phyloP scores from a whole-genome alignment of 2,329 filamentous ascomycete species.

The Pestalotiopsis sp. region DNA sequence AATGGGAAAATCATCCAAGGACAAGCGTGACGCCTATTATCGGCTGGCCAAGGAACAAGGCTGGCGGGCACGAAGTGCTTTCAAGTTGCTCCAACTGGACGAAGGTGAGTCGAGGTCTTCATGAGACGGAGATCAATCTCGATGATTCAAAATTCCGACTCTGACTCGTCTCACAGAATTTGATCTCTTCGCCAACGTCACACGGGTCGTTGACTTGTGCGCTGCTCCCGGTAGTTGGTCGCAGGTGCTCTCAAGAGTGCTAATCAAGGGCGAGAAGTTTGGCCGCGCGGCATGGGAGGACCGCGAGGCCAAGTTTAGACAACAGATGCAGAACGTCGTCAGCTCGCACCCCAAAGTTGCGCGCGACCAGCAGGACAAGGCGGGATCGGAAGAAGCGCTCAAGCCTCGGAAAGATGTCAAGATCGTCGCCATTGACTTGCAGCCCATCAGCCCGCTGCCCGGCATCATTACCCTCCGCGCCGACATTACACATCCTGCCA shows the following conservation, averaged over 20 bases:
- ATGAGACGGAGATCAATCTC: neutral
- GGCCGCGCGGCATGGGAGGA: constrained; percentile 87
- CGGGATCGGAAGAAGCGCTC: constrained; percentile 26
- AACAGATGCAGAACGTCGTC: constrained; percentile 60
- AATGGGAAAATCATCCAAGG: constrained; percentile 98
- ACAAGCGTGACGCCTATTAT: constrained; percentile 98
- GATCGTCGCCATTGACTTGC: constrained; percentile 93
- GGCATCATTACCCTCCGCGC: constrained; percentile 91
- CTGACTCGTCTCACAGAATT: constrained; percentile 65
- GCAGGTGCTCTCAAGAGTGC: constrained; percentile 88
- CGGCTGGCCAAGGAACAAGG: constrained; percentile 97
- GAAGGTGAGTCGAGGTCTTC: constrained; percentile 52
- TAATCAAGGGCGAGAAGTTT: constrained; percentile 93
- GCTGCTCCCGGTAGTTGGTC: constrained; percentile 97
- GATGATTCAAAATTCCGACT: neutral
- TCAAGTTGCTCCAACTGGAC: constrained; percentile 95
- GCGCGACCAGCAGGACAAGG: constrained; percentile 18
- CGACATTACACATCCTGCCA: constrained; percentile 96
- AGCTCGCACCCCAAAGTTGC: constrained; percentile 31
- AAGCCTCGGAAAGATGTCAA: constrained; percentile 72
- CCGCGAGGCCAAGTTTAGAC: constrained; percentile 68
- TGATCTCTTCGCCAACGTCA: constrained; percentile 87
- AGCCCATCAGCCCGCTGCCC: constrained; percentile 91
- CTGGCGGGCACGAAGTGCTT: constrained; percentile 94
- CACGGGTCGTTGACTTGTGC: constrained; percentile 92